phyloP scores from a whole-genome alignment of 2,329 filamentous ascomycete genomes.

The Elsinoe ampelina region DNA sequence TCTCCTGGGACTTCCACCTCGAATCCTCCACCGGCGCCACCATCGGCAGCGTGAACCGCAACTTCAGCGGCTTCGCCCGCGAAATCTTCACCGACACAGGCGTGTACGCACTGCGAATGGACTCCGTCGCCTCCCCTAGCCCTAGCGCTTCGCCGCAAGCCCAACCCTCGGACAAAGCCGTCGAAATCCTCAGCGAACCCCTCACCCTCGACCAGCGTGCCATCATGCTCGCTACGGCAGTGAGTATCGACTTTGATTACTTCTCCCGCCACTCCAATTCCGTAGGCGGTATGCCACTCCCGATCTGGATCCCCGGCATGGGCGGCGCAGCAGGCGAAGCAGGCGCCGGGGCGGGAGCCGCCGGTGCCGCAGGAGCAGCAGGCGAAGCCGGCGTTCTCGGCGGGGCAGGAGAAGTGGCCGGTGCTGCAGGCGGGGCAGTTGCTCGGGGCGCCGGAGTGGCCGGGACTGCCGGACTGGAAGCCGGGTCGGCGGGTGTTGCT shows the following conservation, averaged over 20 bases:
- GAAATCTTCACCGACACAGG: conserved; percentile 59
- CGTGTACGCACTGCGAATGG: conserved; percentile 56
- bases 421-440: conserved; percentile 24
- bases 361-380: conserved; percentile 31
- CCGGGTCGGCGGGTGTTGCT: conserved; percentile 33
- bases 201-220: conserved; percentile 59
- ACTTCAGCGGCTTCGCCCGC: conserved; percentile 53
- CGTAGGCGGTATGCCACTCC: conserved; percentile 37
- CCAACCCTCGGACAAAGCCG: not conserved
- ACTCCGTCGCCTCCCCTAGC: conserved; percentile 31
- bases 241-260: conserved; percentile 58
- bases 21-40: conserved; percentile 40
- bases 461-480: conserved; percentile 25
- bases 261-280: conserved; percentile 51
- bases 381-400: conserved; percentile 31
- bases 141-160: conserved; percentile 29
- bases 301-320: conserved; percentile 40
- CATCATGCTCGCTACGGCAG: conserved; percentile 57
- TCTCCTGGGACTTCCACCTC: conserved; percentile 57
- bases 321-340: conserved; percentile 25
- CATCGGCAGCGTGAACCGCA: conserved; percentile 54
- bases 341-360: conserved; percentile 30
- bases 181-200: conserved; percentile 26
- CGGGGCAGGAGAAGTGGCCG: conserved; percentile 27
- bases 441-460: conserved; percentile 20